These are phyloP conservation scores for Candida sp. DNA, from an alignment of 1,139 yeast genomes.

Conservation along the genomic window DNA sequence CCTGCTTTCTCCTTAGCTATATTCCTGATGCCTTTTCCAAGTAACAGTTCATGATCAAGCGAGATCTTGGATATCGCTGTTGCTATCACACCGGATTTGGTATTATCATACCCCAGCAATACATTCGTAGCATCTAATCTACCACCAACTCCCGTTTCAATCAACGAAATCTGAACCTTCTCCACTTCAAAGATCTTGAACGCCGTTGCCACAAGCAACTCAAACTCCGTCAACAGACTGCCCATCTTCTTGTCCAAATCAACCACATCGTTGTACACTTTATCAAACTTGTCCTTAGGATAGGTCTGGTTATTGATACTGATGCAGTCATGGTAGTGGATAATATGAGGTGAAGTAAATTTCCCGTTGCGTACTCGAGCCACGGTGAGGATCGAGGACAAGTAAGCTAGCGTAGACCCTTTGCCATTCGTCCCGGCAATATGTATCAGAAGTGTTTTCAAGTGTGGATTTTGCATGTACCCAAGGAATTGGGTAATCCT, in stretches of 20 bases:
- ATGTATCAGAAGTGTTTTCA: conserved; percentile 65
- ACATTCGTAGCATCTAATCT: conserved; percentile 86
- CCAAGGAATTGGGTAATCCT: conserved; percentile 61
- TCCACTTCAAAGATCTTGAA: conserved; percentile 68
- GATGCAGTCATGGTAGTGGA: conserved; percentile 76
- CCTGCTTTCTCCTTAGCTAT: conserved; percentile 89
- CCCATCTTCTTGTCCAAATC: conserved; percentile 33
- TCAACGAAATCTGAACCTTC: conserved; percentile 69
- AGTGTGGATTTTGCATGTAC: conserved; percentile 72
- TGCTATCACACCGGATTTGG: conserved; percentile 49
- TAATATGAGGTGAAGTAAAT: conserved; percentile 87
- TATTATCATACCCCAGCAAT: conserved; percentile 13
- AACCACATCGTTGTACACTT: conserved; percentile 44
- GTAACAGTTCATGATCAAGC: conserved; percentile 84
- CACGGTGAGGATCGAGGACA: conserved; percentile 62
- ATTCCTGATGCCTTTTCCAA: too few species aligned
- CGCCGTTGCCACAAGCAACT: conserved; percentile 82
- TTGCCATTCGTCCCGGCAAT: conserved; percentile 97
- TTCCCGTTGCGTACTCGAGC: conserved; percentile 64
- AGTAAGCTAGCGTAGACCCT: conserved; percentile 86
- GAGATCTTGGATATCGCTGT: conserved; percentile 87
- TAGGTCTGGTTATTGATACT: conserved; percentile 66
- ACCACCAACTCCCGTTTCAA: conserved; percentile 95
- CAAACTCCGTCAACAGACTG: conserved; percentile 86
- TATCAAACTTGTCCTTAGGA: conserved; percentile 45